Evolutionary conservation across 2,329 filamentous ascomycete genomes (phyloP), one percentile per base, ranked within the genome.

Genomic region (Fusarium beomiforme): DNA sequence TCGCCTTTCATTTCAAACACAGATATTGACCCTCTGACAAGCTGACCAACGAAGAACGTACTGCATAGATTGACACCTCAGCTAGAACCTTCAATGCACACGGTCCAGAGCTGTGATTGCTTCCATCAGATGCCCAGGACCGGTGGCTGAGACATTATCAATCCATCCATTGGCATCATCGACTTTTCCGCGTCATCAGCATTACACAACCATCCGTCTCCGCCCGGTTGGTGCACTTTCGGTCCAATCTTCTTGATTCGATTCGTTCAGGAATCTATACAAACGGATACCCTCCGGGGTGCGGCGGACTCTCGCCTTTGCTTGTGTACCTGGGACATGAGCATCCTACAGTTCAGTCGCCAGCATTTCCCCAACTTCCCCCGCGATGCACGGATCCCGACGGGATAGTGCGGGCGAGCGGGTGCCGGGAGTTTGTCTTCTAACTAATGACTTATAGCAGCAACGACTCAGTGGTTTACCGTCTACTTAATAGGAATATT

Each of bases 301-400:
- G 50, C 58, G 62, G 56, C 67, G 65, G 69, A 54, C 58, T 60
- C 62, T 63, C 57, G 54, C 51, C 57, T 57, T 59, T 59, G 62
- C 42, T 61, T 23, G 47, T 54, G 69, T 62, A 47, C 54, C 72
- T 65, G 57, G 67, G 57, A 59, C 66, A 59, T 72, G 61, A 49
- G 64, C 49, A 71, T 71, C 66, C 66, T 64, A 51, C 64, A 71
- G 54, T 59, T 63, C 44, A 63, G 59, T 62, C 67, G 59, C 61
- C 68, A 72, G 57, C 64, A 65, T 73, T 76, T 74, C 72, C 72
- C 74, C 72, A 75, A 75, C 70, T 76, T 74, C 71, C 71, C 74
- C 73, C 74, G 67, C 74, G 73, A 73, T 64, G 61, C 75, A 76
- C 73, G 75, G 75, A 73, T 74, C 65, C 66, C 51, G 50, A 73